A percentile compares a stretch with the other conserved stretches of the same genome.
These are phyloP conservation scores for Evernia prunastri DNA, from an alignment of 495 filamentous ascomycete genomes.

Conservation along the genomic window DNA sequence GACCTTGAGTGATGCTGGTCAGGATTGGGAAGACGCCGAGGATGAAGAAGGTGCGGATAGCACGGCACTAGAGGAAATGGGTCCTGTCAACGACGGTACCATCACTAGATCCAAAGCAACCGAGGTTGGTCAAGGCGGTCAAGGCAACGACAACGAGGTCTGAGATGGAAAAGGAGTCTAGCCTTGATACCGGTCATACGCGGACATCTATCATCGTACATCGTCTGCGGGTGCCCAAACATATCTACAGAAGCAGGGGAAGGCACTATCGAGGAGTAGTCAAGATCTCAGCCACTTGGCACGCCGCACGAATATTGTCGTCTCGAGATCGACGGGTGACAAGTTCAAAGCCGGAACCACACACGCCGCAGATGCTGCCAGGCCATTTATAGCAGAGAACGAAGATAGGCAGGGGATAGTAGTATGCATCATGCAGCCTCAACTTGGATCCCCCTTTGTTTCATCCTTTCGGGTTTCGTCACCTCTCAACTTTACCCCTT, in stretches of 20 bases:
- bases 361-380: not conserved
- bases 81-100: not conserved
- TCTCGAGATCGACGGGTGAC: not conserved
- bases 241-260: not conserved
- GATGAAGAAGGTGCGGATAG: not conserved
- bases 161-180: not conserved
- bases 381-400: not conserved
- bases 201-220: not conserved
- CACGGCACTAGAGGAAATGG: not conserved
- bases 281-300: not conserved
- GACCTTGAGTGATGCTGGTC: not conserved
- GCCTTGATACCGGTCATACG: not conserved
- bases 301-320: not conserved
- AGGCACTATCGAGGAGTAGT: not conserved
- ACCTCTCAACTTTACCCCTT: not conserved
- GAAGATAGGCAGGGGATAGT: not conserved
- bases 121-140: not conserved
- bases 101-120: not conserved
- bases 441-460: not conserved
- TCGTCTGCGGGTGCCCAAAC: not conserved
- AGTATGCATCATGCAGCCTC: not conserved
- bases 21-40: not conserved
- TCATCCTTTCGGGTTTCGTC: not conserved
- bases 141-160: not conserved
- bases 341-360: not conserved